phyloP scores from a whole-genome alignment of 2,329 filamentous ascomycete genomes.

The Penicillium sp. region DNA sequence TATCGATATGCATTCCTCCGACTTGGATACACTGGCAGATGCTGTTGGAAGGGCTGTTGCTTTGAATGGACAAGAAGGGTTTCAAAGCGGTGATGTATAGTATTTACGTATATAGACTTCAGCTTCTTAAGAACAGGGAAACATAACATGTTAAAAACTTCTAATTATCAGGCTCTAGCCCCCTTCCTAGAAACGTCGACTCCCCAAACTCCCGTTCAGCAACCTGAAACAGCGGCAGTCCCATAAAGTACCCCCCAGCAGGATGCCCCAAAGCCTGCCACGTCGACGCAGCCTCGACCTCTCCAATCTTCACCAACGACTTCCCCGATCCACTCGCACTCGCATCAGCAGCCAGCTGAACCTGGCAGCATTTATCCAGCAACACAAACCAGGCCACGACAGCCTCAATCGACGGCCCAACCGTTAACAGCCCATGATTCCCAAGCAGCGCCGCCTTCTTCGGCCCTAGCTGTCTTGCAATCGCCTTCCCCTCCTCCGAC shows the following conservation, averaged over 20 bases:
- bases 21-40: not conserved
- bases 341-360: constrained; percentile 52
- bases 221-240: constrained; percentile 67
- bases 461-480: constrained; percentile 45
- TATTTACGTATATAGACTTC: too few relatives aligned
- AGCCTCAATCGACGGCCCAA: constrained; percentile 49
- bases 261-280: constrained; percentile 61
- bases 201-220: not conserved
- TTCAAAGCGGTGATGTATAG: too few relatives aligned
- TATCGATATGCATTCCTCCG: not conserved
- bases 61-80: too few relatives aligned
- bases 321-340: constrained; percentile 56
- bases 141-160: not conserved
- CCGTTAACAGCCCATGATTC: constrained; percentile 53
- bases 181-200: not conserved
- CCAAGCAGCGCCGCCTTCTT: constrained; percentile 52
- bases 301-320: constrained; percentile 62
- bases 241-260: constrained; percentile 65
- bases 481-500: constrained; percentile 51
- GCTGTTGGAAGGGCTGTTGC: not conserved
- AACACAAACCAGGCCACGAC: constrained; percentile 53
- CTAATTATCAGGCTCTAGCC: not conserved
- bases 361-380: constrained; percentile 52
- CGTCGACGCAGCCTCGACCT: constrained; percentile 65
- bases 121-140: not conserved